Evolutionary conservation across 148 eudicot genomes (phyloP), one percentile per base, ranked within the genome.

Genomic region (Hydrangea macrophylla): DNA sequence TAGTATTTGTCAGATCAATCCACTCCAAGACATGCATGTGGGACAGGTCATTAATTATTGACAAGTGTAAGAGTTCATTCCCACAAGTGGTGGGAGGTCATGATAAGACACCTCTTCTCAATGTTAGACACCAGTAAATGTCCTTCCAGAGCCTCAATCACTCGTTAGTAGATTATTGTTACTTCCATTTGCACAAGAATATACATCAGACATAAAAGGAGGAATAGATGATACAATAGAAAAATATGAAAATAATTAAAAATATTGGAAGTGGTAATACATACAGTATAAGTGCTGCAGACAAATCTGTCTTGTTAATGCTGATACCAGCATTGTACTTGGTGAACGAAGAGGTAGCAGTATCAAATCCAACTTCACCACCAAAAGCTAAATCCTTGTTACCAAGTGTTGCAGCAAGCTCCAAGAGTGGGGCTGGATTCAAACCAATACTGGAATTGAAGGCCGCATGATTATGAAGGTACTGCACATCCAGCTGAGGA

Each of bases 331-430:
- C 86, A 76, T 81, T 88, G 86, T 73, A 88, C 75, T 90, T 90
- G 76, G 90, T 92, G 66, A 92, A 86, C 63, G 92, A 88, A 67
- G 90, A 79, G 9, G 96, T 80, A 36, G 94, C 85, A 76, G 96
- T 82, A 78, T 92, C 90, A 85, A 92, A 90, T 39, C 87, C 96
- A 68, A 82, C 79, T 82, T 90, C 96, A 31, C 96, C 94, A 73
- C 98, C 98, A 76, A 90, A 70, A 73, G 84, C 71, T 36, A 84
- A 59, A 64, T 88, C 90, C 53, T 80, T 75, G 81, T 65, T 79
- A 39, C 98, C 98, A 69, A 93, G 65, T 62, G 93, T 79, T 44
- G 90, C 90, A 69, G 94, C 79, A 65, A 82, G 63, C 67, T 90
- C 94, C 69, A 93, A 63, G 55, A 83, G 75, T 62, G 98, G 98